These are phyloP conservation scores for Coemansia sp. DNA, from an alignment of 192 early-diverging fungal genomes.

Conservation along the genomic window DNA sequence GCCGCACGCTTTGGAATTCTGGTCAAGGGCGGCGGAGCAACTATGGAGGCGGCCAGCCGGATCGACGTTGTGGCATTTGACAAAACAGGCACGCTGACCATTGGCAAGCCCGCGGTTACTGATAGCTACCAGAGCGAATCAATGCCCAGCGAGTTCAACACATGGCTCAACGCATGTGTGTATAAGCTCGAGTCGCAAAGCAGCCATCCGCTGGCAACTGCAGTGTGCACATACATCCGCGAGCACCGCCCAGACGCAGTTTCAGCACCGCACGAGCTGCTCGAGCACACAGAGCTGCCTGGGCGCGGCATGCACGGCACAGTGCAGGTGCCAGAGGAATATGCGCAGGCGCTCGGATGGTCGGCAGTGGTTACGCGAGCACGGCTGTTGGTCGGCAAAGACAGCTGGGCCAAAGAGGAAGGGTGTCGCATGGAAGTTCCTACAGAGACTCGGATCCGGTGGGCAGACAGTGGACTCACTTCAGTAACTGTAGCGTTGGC, in stretches of 20 bases:
- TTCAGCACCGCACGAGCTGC: slow-evolving; percentile 7
- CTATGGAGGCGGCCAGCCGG: slow-evolving; percentile 77
- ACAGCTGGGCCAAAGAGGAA: slow-evolving; percentile 60
- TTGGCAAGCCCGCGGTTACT: slow-evolving; percentile 67
- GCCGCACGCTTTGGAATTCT: slow-evolving; percentile 90
- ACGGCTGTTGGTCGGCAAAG: slow-evolving; percentile 68
- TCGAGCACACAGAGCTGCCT: slow-evolving; percentile 44
- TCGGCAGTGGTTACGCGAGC: slow-evolving; percentile 12
- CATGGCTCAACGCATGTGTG: slow-evolving; percentile 53
- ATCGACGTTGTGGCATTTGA: slow-evolving; percentile 93
- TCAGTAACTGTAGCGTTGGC: slow-evolving; percentile 40
- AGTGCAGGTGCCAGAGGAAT: slow-evolving; percentile 20
- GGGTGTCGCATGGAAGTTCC: slow-evolving; percentile 52
- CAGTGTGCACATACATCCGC: slow-evolving; percentile 64
- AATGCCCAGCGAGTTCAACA: slow-evolving; percentile 36
- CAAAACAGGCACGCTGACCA: slow-evolving; percentile 95
- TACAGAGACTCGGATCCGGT: slow-evolving; percentile 46
- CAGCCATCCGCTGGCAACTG: slow-evolving; percentile 85
- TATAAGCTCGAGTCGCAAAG: slow-evolving; percentile 74
- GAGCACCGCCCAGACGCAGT: slow-evolving; percentile 21
- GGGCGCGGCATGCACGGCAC: slow-evolving; percentile 46
- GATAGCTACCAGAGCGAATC: slow-evolving; percentile 28
- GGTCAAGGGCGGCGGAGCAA: slow-evolving; percentile 88
- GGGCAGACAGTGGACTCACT: slow-evolving; percentile 65
- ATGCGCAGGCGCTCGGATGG: slow-evolving; percentile 30